Percentiles rank a stretch among this genome's conserved stretches.
Evolutionary conservation across 768 basidiomycete species (phyloP).

Genomic region (Phanerodontia chrysosporium): DNA sequence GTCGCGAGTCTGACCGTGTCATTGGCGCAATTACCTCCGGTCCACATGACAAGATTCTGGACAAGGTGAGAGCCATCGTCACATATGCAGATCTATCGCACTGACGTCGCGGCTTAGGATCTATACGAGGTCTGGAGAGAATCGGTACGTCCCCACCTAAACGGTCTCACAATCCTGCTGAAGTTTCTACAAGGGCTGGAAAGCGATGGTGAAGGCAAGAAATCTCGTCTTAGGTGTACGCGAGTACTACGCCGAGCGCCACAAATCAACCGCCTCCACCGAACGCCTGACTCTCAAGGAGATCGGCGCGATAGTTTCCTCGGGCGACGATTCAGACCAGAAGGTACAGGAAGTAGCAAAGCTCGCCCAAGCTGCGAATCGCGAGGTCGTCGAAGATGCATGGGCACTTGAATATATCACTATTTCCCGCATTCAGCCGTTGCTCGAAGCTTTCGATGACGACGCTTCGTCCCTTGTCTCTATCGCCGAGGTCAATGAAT

Average conservation of each 20-base stretch:
- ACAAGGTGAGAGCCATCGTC: slow-evolving; percentile 7
- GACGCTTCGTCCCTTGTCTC: slow-evolving; percentile 19
- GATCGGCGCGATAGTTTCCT: background rate
- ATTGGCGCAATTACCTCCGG: slow-evolving; percentile 16
- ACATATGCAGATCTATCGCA: background rate
- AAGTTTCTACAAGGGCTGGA: no score
- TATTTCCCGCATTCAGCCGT: slow-evolving; percentile 12
- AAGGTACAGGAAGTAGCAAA: background rate
- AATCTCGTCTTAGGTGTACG: slow-evolving; percentile 18
- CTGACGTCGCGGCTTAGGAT: slow-evolving; percentile 5
- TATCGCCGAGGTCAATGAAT: slow-evolving; percentile 20
- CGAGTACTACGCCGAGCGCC: slow-evolving; percentile 15
- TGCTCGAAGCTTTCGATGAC: slow-evolving; percentile 21
- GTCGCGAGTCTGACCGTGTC: slow-evolving; percentile 17
- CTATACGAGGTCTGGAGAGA: slow-evolving; percentile 18
- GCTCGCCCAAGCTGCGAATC: background rate
- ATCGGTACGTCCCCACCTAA: slow-evolving; percentile 6
- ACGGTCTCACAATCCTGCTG: no score
- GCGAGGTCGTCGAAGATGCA: slow-evolving; percentile 9
- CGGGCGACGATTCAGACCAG: background rate
- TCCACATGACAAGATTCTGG: slow-evolving; percentile 18
- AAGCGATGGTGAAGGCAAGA: slow-evolving; percentile 19
- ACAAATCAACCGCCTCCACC: background rate
- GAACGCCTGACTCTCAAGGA: background rate
- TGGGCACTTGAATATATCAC: slow-evolving; percentile 22